These are phyloP conservation scores for Arthrobotrys iridis DNA, from an alignment of 2,329 filamentous ascomycete species.

Conservation along the genomic window DNA sequence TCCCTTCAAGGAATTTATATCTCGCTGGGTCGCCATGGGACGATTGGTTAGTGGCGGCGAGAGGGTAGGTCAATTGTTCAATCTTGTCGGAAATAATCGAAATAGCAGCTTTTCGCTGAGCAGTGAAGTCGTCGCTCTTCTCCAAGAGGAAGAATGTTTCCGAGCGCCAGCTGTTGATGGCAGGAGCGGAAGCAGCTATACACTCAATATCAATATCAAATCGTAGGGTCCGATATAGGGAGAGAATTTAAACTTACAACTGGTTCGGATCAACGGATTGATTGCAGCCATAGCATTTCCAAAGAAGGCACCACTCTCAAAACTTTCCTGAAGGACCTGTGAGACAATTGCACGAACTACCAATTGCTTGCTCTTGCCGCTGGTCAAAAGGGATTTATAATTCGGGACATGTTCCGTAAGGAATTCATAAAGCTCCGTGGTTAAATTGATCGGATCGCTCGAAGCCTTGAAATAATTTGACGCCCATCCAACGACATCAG, in stretches of 20 bases:
- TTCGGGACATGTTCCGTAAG: constrained; percentile 45
- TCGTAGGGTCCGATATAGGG: neutral
- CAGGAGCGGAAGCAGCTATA: constrained; percentile 29
- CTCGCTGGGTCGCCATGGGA: constrained; percentile 43
- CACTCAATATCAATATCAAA: constrained; percentile 1
- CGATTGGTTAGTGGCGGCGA: constrained; percentile 38
- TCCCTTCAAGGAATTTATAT: constrained; percentile 48
- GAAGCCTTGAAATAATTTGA: constrained; percentile 52
- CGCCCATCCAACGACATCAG: constrained; percentile 50
- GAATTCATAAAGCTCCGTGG: constrained; percentile 49
- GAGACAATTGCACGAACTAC: constrained; percentile 52
- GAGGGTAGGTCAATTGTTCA: constrained; percentile 50
- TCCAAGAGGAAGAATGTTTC: constrained; percentile 52
- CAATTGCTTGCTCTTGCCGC: constrained; percentile 50
- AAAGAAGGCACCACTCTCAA: constrained; percentile 44
- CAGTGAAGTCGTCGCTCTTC: constrained; percentile 47
- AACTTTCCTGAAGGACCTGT: constrained; percentile 50
- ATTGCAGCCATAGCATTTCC: constrained; percentile 42
- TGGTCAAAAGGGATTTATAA: constrained; percentile 36
- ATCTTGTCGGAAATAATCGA: constrained; percentile 45
- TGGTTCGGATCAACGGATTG: constrained; percentile 36
- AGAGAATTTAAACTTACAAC: constrained; percentile 23
- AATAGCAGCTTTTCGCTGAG: constrained; percentile 40
- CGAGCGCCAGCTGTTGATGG: constrained; percentile 48
- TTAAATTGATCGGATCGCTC: constrained; percentile 44